Evolutionary conservation across 2,329 filamentous ascomycete genomes (phyloP), one percentile per base, ranked within the genome.

Genomic region (Ambrosiella beaveri): DNA sequence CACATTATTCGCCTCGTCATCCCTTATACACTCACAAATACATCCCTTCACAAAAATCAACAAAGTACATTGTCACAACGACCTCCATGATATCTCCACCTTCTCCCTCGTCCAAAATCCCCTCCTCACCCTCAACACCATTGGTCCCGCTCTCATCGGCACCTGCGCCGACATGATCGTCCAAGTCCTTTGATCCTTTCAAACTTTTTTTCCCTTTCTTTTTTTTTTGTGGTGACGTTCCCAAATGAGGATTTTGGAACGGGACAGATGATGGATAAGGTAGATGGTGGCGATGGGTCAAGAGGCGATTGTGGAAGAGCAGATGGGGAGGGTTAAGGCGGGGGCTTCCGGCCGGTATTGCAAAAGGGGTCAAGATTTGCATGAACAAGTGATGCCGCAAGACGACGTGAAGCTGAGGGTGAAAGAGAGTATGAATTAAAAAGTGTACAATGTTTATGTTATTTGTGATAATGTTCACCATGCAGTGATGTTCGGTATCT

Each of bases 321-420:
- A 77, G 61, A 68, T 77, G 13, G 73, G 74, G 35, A 67, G 66
- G 57, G 72, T 78, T 62, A 69, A 70, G 63, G 62, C 62, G 8
- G 53, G 53, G 56, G 8, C 17, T 61, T 58, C 78, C 78, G 13
- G 64, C 65, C 8, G 76, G 73, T 59, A 70, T 80, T 49, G 76
- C 77, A 2, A 65, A 72, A 19, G 76, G 76, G 54, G 72, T 81
- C 11, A 74, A 80, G 61, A 64, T 70, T 61, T 82, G 79, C 66
- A 66, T 80, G 64, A 65, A 68, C 61, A 75, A 71, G 65, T 80
- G 78, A 65, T 64, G 64, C 12, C 37, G 54, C 12, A 37, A 57
- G 41, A 49, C 17, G 41, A 47, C 50, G 15, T 57, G 50, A 35
- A 35, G 36, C 8, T 8, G 8, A 54, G 35, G 36, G 6, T 15